phyloP scores from a whole-genome alignment of 179 eudicot species.

The Spergularia azorica region DNA sequence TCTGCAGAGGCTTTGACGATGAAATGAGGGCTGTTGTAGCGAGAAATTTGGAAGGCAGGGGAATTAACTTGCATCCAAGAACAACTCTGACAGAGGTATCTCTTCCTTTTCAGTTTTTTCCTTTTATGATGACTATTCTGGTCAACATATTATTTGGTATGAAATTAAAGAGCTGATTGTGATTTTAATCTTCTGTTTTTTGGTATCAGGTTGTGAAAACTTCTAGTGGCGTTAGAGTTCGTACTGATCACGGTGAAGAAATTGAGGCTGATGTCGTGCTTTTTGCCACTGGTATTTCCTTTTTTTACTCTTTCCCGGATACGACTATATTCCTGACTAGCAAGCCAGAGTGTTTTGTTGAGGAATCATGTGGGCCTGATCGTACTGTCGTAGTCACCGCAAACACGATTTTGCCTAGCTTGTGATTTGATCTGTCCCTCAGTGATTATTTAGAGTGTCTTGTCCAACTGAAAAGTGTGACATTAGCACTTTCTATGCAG shows the following conservation, averaged over 20 bases:
- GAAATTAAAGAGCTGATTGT: slow-evolving; percentile 2
- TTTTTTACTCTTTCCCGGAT: neutral
- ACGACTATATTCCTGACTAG: neutral
- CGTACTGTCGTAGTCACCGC: no score
- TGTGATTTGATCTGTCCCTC: no score
- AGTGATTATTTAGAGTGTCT: no score
- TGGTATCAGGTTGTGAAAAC: slow-evolving; percentile 64
- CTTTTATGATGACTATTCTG: slow-evolving; percentile 1
- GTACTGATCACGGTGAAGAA: slow-evolving; percentile 92
- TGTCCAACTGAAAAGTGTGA: no score
- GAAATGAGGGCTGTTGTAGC: slow-evolving; percentile 98
- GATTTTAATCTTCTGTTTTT: neutral
- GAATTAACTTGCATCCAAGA: slow-evolving; percentile 77
- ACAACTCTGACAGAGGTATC: slow-evolving; percentile 75
- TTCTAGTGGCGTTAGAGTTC: slow-evolving; percentile 72
- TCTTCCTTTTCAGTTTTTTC: neutral
- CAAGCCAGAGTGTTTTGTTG: no score
- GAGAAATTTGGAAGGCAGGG: slow-evolving; percentile 92
- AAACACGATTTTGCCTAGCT: no score
- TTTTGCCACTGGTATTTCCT: slow-evolving; percentile 81
- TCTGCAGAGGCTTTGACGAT: slow-evolving; percentile 92
- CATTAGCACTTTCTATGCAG: no score
- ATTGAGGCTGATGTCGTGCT: slow-evolving; percentile 87
- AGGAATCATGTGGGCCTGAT: no score
- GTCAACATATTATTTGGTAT: neutral